A percentile compares a stretch with the other conserved stretches of the same genome.
phyloP scores from a whole-genome alignment of 495 filamentous ascomycete species.

The Margaritispora aquatica region DNA sequence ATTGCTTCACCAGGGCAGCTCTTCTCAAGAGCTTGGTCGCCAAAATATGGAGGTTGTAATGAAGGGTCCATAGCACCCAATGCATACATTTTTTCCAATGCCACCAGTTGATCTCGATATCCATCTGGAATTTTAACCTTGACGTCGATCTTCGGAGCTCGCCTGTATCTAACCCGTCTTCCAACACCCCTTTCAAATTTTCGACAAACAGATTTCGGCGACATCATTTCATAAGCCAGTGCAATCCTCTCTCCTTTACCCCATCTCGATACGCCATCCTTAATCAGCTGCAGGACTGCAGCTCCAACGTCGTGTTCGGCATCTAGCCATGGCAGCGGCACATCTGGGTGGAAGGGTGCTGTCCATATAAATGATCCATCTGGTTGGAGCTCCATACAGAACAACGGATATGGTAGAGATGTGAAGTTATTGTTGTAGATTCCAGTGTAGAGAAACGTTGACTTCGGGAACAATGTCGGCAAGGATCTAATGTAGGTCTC shows the following conservation, averaged over 20 bases:
- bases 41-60: conserved; percentile 50
- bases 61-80: conserved; percentile 47
- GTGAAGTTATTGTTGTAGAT: conserved; percentile 99
- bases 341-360: conserved; percentile 86
- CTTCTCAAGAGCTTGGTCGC: conserved; percentile 42
- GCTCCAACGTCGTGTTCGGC: conserved; percentile 95
- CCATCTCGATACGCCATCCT: conserved; percentile 86
- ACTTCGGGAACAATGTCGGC: conserved; percentile 41
- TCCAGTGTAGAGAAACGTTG: conserved; percentile 88
- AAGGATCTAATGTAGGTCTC: conserved; percentile 86
- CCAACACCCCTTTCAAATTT: conserved; percentile 73
- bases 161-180: conserved; percentile 69
- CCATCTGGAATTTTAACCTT: conserved; percentile 80
- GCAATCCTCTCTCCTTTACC: conserved; percentile 59
- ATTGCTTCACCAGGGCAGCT: conserved; percentile 65
- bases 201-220: conserved; percentile 72
- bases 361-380: conserved; percentile 91
- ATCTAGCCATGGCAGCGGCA: conserved; percentile 90
- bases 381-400: conserved; percentile 79
- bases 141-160: conserved; percentile 67
- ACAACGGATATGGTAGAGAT: conserved; percentile 83
- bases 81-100: conserved; percentile 56
- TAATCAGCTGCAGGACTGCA: conserved; percentile 91
- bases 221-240: conserved; percentile 86
- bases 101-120: conserved; percentile 84